These are phyloP conservation scores for Colletotrichum shisoi DNA, from an alignment of 2,329 filamentous ascomycete species.

Conservation along the genomic window DNA sequence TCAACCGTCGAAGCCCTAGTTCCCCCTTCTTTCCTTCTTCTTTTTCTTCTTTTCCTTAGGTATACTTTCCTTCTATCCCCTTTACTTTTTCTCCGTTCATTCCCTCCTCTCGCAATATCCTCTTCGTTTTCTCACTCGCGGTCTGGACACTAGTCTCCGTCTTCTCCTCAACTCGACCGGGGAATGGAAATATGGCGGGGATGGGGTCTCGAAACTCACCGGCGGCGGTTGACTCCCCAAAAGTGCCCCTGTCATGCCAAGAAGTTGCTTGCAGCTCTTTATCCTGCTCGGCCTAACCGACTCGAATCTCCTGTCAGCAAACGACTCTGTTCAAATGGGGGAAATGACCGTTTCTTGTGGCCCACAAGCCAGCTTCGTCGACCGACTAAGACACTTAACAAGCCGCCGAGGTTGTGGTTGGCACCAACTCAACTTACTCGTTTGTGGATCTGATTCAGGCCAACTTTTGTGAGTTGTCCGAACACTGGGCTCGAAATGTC, in stretches of 20 bases:
- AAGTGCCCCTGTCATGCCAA: conserved; percentile 47
- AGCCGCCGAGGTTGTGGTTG: conserved; percentile 7
- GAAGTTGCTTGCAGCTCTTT: conserved; percentile 36
- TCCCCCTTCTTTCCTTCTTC: background rate
- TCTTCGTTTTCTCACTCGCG: no score
- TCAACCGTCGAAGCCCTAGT: background rate
- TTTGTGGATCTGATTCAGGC: background rate
- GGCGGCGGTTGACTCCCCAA: conserved; percentile 40
- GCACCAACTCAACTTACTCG: conserved; percentile 5
- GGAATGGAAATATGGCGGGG: background rate
- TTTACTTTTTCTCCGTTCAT: no score
- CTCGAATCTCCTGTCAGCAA: conserved; percentile 41
- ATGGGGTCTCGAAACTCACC: conserved; percentile 24
- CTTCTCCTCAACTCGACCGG: background rate
- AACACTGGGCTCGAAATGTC: background rate
- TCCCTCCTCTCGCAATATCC: no score
- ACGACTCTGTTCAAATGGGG: conserved; percentile 14
- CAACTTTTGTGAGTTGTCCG: background rate
- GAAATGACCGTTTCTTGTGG: conserved; percentile 12
- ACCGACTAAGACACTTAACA: conserved; percentile 7
- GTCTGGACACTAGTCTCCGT: no score
- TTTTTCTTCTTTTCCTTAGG: background rate
- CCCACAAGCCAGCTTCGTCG: conserved; percentile 8
- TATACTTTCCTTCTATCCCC: background rate
- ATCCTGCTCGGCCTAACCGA: conserved; percentile 41